These are phyloP conservation scores for Lojkania enalia DNA, from an alignment of 2,329 filamentous ascomycete genomes.

Conservation along the genomic window DNA sequence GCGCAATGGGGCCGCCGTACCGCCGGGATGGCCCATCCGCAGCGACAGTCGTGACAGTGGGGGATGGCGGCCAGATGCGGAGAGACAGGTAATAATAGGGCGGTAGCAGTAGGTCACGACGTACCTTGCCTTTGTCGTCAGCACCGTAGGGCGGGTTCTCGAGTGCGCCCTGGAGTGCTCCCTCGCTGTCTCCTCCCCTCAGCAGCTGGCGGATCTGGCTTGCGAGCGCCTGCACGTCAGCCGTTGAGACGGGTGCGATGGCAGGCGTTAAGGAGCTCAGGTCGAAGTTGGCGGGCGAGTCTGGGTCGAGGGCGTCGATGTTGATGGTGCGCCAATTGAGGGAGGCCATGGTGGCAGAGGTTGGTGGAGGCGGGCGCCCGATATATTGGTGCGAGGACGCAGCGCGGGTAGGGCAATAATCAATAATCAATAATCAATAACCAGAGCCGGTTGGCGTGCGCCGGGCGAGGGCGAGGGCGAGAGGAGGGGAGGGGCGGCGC, in stretches of 20 bases:
- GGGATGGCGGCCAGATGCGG: slow-evolving; percentile 15
- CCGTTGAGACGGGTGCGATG: slow-evolving; percentile 72
- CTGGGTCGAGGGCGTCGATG: slow-evolving; percentile 87
- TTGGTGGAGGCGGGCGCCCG: too few species aligned
- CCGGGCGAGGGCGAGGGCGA: background rate
- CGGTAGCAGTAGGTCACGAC: slow-evolving; percentile 29
- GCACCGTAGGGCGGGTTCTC: slow-evolving; percentile 78
- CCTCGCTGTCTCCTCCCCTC: slow-evolving; percentile 83
- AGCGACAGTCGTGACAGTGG: slow-evolving; percentile 25
- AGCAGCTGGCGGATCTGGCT: slow-evolving; percentile 85
- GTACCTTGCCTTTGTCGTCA: slow-evolving; percentile 57
- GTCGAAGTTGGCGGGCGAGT: slow-evolving; percentile 91
- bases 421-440: too few species aligned
- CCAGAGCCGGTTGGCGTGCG: background rate
- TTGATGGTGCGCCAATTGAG: slow-evolving; percentile 85
- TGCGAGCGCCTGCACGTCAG: slow-evolving; percentile 76
- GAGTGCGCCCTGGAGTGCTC: slow-evolving; percentile 79
- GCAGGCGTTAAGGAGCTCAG: slow-evolving; percentile 79
- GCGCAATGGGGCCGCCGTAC: slow-evolving; percentile 21
- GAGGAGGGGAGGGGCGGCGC: background rate
- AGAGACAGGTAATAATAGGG: slow-evolving; percentile 28
- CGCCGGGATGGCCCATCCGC: slow-evolving; percentile 27
- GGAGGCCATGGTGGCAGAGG: slow-evolving; percentile 45
- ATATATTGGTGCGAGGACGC: slow-evolving; percentile 16
- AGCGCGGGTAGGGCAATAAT: too few species aligned